Conservation (phyloP, 176 grass and related monocot species). For the Lolium perenne region DNA sequence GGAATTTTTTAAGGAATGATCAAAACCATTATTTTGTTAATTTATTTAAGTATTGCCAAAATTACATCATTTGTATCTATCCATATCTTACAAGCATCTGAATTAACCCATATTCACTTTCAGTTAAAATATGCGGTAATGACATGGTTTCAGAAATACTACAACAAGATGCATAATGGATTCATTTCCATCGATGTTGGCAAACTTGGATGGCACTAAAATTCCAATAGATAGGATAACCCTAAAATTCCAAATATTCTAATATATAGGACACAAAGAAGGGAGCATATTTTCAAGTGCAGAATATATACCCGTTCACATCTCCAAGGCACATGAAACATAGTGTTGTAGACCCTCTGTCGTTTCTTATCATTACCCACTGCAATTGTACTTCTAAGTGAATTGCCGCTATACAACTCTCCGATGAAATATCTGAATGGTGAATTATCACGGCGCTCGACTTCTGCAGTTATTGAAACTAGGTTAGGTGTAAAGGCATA, state of each 20-base stretch:
- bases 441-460: slow-evolving; percentile 62
- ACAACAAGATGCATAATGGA: neutral
- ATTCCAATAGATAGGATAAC: slow-evolving; percentile 13
- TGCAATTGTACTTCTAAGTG: slow-evolving; percentile 94
- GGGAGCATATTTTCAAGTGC: slow-evolving; percentile 28
- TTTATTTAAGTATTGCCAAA: neutral
- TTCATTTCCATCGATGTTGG: slow-evolving; percentile 17
- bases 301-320: slow-evolving; percentile 86
- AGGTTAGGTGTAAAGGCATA: slow-evolving; percentile 11
- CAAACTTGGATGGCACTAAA: slow-evolving; percentile 15
- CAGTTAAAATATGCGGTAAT: slow-evolving; percentile 15
- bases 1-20: neutral
- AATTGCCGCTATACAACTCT: slow-evolving; percentile 87
- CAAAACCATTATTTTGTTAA: neutral
- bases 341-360: slow-evolving; percentile 92
- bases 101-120: neutral
- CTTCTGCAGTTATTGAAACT: slow-evolving; percentile 52
- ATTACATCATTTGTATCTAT: neutral
- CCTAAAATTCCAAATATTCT: slow-evolving; percentile 28
- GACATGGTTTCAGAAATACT: slow-evolving; percentile 31
- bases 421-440: slow-evolving; percentile 89
- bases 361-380: slow-evolving; percentile 98
- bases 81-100: neutral
- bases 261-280: neutral
- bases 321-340: slow-evolving; percentile 99